A percentile compares a stretch with the other conserved stretches of the same genome.
These are phyloP conservation scores for Venturiaceae sp. DNA, from an alignment of 2,329 filamentous ascomycete species.

Conservation along the genomic window DNA sequence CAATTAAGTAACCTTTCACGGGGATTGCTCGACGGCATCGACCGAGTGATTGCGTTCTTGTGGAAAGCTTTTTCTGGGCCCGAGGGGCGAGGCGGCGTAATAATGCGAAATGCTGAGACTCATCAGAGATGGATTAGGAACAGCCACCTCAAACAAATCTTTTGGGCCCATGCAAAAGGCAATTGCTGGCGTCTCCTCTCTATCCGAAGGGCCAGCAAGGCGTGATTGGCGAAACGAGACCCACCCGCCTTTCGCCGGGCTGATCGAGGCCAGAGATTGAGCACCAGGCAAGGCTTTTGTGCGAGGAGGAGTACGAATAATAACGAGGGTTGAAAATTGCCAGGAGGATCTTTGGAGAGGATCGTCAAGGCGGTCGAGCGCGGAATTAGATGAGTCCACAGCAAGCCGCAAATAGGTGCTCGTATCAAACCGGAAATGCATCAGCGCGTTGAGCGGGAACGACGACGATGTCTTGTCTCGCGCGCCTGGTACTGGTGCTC, in stretches of 20 bases:
- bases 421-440: constrained; percentile 2
- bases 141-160: neutral
- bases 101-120: neutral
- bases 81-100: neutral
- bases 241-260: neutral
- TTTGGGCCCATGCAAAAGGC: neutral
- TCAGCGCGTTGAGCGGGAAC: neutral
- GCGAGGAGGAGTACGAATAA: neutral
- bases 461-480: neutral
- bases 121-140: neutral
- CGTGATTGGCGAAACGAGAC: neutral
- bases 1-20: neutral
- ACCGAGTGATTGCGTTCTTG: neutral
- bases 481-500: neutral
- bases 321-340: neutral
- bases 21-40: neutral
- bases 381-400: constrained; percentile 1
- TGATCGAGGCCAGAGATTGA: neutral
- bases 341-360: neutral
- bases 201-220: neutral
- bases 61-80: neutral
- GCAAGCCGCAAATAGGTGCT: constrained; percentile 1
- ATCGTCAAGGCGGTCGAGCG: neutral
- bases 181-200: neutral
- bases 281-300: no score